Evolutionary conservation across 176 grass and related monocot genomes (phyloP).

Genomic region (bread wheat (Triticum aestivum)): DNA sequence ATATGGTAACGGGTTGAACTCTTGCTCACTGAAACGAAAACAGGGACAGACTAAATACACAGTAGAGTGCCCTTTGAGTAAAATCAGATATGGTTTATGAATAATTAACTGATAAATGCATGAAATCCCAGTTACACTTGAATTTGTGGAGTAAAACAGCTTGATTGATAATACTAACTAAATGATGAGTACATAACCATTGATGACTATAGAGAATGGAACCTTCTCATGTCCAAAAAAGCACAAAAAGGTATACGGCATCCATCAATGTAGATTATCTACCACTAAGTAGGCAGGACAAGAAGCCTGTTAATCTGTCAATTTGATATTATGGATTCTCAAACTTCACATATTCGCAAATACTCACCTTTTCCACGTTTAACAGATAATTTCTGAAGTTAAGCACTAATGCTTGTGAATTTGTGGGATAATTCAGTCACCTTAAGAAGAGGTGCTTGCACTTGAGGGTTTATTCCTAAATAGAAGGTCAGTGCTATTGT

Average conservation of each 20-base stretch:
- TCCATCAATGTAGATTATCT: neutral
- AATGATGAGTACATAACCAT: neutral
- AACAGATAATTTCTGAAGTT: neutral
- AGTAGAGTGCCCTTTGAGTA: neutral
- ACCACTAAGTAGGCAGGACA: neutral
- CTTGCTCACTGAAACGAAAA: conserved; percentile 3
- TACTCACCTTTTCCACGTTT: neutral
- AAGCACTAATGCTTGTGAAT: neutral
- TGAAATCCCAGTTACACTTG: neutral
- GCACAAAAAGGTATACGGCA: neutral
- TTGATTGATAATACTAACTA: neutral
- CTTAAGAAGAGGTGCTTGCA: neutral
- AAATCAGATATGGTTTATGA: neutral
- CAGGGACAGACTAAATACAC: neutral
- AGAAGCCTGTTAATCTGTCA: neutral
- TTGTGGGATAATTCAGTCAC: neutral
- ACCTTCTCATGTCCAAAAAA: neutral
- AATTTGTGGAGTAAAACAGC: conserved; percentile 7
- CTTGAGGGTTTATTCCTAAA: no score
- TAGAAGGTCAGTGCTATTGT: no score
- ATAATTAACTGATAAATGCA: neutral
- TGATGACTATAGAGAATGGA: neutral
- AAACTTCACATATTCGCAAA: neutral
- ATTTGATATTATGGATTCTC: neutral
- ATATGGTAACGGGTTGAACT: neutral